Base-by-base conservation (phyloP, 1,139 yeast genomes). In the Taiozyma onychis region DNA sequence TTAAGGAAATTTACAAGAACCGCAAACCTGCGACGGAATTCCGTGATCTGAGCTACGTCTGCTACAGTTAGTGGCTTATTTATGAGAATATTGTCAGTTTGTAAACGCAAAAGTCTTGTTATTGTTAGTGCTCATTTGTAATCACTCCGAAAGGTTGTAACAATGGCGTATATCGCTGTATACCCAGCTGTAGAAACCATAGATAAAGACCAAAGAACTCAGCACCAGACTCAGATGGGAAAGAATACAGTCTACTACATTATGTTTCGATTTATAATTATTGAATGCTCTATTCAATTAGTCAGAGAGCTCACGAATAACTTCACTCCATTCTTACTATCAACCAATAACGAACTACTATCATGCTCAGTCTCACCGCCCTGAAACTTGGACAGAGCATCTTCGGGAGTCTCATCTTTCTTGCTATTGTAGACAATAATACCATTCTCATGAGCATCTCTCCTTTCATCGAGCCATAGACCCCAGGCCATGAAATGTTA, bases 371-470 rank as follows among this genome's bases (percentile, higher is more conserved):
- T 4, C 14, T 18, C 14, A 9, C 10, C 14, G 41, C 41, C 41
- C 3, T 11, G 41, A 3, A 39, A 13, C 10, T 24, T 39, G 4
- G 10, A 9, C 13, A 39, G 18, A 8, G 44, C 46, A 9, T 37
- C 5, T 32, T 50, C 50, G 1, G 42, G 57, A 18, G 51, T 49
- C n/a, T 51, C 57, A 8, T 55, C 64, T 27, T 41, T 49, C 14
- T 53, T 48, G 49, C 75, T 70, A 11, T 50, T 42, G 21, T 41
- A 50, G 7, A 75, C 48, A 22, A 66, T 61, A 46, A 76, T 75
- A 8, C 79, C 81, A 54, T 78, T 76, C 28, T 69, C 72, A 44
- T 65, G 58, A 6, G 81, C 80, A 49, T 69, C 59, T 42, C 57
- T 57, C 47, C 72, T 67, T 59, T 78, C 82, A 50, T 75, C 72